These are phyloP conservation scores for Chaetomium tenue DNA, from an alignment of 495 filamentous ascomycete genomes.

Conservation along the genomic window DNA sequence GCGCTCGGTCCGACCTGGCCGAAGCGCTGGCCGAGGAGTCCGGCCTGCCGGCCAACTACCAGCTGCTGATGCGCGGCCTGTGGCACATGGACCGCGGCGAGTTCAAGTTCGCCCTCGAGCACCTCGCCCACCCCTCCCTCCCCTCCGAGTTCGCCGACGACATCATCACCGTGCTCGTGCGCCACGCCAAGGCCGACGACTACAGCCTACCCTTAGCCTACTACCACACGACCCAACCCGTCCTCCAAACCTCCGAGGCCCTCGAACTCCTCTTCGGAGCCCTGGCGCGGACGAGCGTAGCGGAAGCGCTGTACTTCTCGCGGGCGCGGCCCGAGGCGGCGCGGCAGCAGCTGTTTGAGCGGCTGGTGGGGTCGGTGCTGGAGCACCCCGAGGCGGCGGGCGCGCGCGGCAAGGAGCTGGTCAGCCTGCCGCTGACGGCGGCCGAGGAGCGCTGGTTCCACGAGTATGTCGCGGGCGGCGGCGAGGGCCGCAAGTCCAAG, in stretches of 20 bases:
- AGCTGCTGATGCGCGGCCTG: slow-evolving; percentile 73
- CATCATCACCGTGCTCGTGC: slow-evolving; percentile 67
- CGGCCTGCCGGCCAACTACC: slow-evolving; percentile 61
- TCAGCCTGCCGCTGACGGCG: slow-evolving; percentile 64
- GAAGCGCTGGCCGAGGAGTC: slow-evolving; percentile 51
- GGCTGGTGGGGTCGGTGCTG: slow-evolving; percentile 64
- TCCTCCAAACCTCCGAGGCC: slow-evolving; percentile 57
- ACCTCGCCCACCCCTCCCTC: slow-evolving; percentile 71
- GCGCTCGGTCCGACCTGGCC: slow-evolving; percentile 50
- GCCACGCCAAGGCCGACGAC: slow-evolving; percentile 57
- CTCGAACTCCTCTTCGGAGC: slow-evolving; percentile 64
- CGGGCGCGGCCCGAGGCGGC: slow-evolving; percentile 59
- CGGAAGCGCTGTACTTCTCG: slow-evolving; percentile 72
- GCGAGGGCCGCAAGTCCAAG: slow-evolving; percentile 59
- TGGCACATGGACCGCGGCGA: slow-evolving; percentile 73
- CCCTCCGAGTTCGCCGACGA: slow-evolving; percentile 79
- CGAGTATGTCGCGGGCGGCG: slow-evolving; percentile 59
- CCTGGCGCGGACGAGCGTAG: slow-evolving; percentile 62
- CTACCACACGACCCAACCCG: slow-evolving; percentile 67
- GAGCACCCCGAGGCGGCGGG: slow-evolving; percentile 42
- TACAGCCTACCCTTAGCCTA: slow-evolving; percentile 69
- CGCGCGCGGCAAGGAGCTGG: slow-evolving; percentile 62
- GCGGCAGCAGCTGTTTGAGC: slow-evolving; percentile 62
- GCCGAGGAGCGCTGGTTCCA: slow-evolving; percentile 74
- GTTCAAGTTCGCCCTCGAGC: slow-evolving; percentile 68